These are phyloP conservation scores for Bruguiera gymnorhiza DNA, from an alignment of 345 rosid genomes.

Conservation along the genomic window DNA sequence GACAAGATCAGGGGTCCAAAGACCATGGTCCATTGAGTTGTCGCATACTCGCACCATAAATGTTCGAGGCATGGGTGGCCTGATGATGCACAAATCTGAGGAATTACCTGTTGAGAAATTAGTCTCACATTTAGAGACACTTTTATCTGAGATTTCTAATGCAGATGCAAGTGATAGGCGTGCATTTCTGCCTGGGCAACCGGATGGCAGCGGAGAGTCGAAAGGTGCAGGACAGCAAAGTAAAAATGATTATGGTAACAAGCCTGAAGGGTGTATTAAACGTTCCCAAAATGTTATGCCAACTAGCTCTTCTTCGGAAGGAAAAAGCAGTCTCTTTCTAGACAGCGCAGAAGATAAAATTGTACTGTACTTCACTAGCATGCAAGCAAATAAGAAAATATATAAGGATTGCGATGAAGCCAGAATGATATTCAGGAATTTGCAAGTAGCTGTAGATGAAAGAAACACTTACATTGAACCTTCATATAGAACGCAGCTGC, in stretches of 20 bases:
- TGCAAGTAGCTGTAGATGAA: conserved; percentile 34
- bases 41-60: too few species aligned
- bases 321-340: conserved; percentile 9
- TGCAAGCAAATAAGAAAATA: conserved; percentile 33
- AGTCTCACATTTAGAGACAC: conserved; percentile 33
- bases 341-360: conserved; percentile 38
- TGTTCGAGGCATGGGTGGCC: conserved; percentile 18
- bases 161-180: conserved; percentile 57
- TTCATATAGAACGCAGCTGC: conserved; percentile 32
- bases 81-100: not conserved
- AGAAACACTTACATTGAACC: conserved; percentile 37
- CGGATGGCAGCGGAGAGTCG: conserved; percentile 12
- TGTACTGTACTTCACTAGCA: conserved; percentile 59
- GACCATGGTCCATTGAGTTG: too few species aligned
- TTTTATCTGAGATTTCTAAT: conserved; percentile 53
- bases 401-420: conserved; percentile 40
- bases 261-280: too few species aligned
- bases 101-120: conserved; percentile 11
- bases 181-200: conserved; percentile 58
- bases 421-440: conserved; percentile 34
- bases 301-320: conserved; percentile 17
- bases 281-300: conserved; percentile 16
- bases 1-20: too few species aligned
- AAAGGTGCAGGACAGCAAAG: too few species aligned
- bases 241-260: too few species aligned